Evolutionary conservation across 495 filamentous ascomycete species (phyloP), one percentile per base, ranked within the genome.

Genomic region (Hyaloscypha variabilis): DNA sequence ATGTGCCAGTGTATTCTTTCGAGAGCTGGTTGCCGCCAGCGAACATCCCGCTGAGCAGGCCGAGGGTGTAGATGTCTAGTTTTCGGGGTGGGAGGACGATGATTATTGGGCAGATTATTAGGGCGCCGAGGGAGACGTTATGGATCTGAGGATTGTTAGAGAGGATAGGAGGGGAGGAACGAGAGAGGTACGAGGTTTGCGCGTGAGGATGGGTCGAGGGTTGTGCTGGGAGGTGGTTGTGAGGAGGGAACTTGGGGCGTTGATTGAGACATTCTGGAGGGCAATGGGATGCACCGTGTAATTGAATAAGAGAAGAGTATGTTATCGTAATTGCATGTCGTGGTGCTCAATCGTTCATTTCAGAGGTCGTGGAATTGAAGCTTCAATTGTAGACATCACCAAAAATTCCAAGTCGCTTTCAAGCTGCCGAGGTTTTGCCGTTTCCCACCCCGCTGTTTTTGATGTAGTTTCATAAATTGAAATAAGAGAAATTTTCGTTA

Each of bases 41-140:
- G 21, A 87, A 82, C 52, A 79, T 79, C 46, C 77, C 78, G 21
- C 24, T 26, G 3, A 69, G n/a, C 28, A 73, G 65, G 3, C 51
- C 49, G 67, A 91, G 78, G 63, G 90, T 82, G 76, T 86, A 89
- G 62, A 85, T 30, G 73, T 88, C 91, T 52, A 96, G 77, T 73
- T 91, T 92, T 51, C 93, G 90, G 0, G 92, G 91, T 3, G 94
- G 94, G 17, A 97, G 82, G 63, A 86, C 77, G 58, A 90, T 83
- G 39, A 92, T 85, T 58, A 90, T 69, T 1, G 94, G 92, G 42
- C 87, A 86, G 29, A 85, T 79, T 62, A 96, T 67, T 59, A 94
- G 79, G 70, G 89, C 83, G 58, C 76, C 82, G 10, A 88, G 71
- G 11, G 91, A 66, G 31, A 68, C 29, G 30, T 70, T 68, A 60